These are phyloP conservation scores for Globisporangium okanoganense DNA, from an alignment of 352 stramenopile genomes.

Conservation along the genomic window DNA sequence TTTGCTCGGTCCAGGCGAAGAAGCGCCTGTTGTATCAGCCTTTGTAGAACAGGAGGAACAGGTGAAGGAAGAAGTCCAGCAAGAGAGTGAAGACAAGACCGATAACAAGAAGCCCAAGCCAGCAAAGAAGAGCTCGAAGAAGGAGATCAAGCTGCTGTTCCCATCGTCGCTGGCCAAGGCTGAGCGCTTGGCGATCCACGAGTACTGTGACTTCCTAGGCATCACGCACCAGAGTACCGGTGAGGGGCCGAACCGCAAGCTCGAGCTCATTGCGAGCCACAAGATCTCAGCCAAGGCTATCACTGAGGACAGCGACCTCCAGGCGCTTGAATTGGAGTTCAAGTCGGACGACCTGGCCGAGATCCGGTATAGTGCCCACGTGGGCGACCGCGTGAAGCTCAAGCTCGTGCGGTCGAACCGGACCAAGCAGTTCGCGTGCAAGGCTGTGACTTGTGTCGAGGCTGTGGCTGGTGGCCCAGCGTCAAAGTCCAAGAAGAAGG, in stretches of 20 bases:
- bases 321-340: conserved; percentile 50
- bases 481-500: conserved; percentile 23
- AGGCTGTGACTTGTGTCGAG: conserved; percentile 42
- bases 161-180: conserved; percentile 50
- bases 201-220: conserved; percentile 62
- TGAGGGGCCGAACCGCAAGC: conserved; percentile 32
- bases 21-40: not conserved
- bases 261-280: conserved; percentile 31
- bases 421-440: conserved; percentile 62
- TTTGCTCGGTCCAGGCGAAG: conserved; percentile 7
- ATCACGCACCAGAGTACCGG: conserved; percentile 49
- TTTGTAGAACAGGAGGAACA: not conserved
- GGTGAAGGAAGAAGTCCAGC: conserved; percentile 9
- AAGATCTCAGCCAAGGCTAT: conserved; percentile 21
- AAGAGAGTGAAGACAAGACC: conserved; percentile 8
- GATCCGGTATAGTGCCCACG: conserved; percentile 58
- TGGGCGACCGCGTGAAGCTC: conserved; percentile 64
- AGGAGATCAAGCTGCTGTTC: conserved; percentile 40
- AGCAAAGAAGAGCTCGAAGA: conserved; percentile 6
- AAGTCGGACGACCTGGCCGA: conserved; percentile 53
- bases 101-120: conserved; percentile 5
- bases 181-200: conserved; percentile 55
- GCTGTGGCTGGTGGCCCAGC: conserved; percentile 10
- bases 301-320: conserved; percentile 5
- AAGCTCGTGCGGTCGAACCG: conserved; percentile 58